Base-by-base conservation (phyloP, 306 rosid species). In the Rosa lucieae region DNA sequence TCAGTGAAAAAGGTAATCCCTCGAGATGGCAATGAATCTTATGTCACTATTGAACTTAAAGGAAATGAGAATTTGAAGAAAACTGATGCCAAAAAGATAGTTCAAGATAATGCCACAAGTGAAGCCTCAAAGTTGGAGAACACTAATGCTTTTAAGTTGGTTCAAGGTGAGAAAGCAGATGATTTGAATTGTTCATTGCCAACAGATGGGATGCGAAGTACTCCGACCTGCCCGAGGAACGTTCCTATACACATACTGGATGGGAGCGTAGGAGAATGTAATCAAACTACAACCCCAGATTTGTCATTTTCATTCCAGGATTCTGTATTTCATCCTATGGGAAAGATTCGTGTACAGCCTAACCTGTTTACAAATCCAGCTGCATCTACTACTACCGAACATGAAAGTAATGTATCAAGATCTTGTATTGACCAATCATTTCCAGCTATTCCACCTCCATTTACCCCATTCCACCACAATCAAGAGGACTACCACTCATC, bases 161-260 rank as follows among this genome's bases (percentile, higher is more conserved):
- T 78, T 80, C 88, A 85, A 77, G 78, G 78, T 80, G 88, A 89
- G 85, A 86, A 87, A 77, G 83, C 78, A 78, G 86, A 88, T 82
- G 82, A 86, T 83, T 78, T 91, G 61, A 83, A 82, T 76, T 84
- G 84, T 75, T 79, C 85, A 78, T 75, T 84, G 76, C 81, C 92
- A 77, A 74, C 83, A 55, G 92, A 88, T 76, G 93, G 88, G 80
- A 86, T 84, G 86, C 99, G 87, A 85, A 84, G 84, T 73, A 81
- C 92, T 84, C 96, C 84, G 78, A 91, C 84, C 73, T 95, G 87
- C 87, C 98, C 94, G 6, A 93, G 97, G 84, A 92, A 95, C 82
- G 95, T 92, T 49, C 90, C 96, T 80, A 93, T 92, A 80, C 98
- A 95, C 18, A 92, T 90, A 79, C 86, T 95, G 53, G 99, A 91